Conservation (phyloP, 1,139 yeast genomes). For the Eremothecium sinecaudum region DNA sequence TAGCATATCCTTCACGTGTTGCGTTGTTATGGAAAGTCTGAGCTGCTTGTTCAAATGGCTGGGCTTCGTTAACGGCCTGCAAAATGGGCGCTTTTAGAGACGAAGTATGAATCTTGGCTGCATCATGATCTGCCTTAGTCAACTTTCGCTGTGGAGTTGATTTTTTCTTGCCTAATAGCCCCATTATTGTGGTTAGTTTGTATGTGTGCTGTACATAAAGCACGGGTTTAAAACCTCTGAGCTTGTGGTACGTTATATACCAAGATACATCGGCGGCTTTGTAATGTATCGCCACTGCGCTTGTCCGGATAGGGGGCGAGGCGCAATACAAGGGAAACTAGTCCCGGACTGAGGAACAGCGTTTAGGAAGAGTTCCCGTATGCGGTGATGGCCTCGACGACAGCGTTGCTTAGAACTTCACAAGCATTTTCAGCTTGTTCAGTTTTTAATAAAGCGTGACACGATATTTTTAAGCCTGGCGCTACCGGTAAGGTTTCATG, state of each 20-base stretch:
- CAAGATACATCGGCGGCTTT: too few relatives aligned
- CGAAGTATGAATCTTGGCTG: slow-evolving; percentile 50
- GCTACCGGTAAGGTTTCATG: slow-evolving; percentile 71
- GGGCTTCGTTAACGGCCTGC: slow-evolving; percentile 86
- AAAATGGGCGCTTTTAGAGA: slow-evolving; percentile 80
- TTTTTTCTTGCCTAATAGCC: slow-evolving; percentile 8
- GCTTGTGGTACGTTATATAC: too few relatives aligned
- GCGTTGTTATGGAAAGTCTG: slow-evolving; percentile 26
- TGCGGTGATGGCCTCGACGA: too few relatives aligned
- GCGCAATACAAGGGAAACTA: too few relatives aligned
- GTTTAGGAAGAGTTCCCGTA: too few relatives aligned
- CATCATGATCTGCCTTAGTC: slow-evolving; percentile 39
- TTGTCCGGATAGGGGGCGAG: too few relatives aligned
- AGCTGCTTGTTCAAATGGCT: slow-evolving; percentile 80
- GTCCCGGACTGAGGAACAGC: too few relatives aligned
- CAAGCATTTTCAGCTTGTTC: too few relatives aligned
- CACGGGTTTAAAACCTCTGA: too few relatives aligned
- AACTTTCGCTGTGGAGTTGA: slow-evolving; percentile 27
- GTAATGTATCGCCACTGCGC: too few relatives aligned
- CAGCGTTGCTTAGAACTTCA: too few relatives aligned
- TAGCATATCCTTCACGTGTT: slow-evolving; percentile 27
- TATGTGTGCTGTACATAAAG: too few relatives aligned
- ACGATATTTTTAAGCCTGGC: slow-evolving; percentile 59
- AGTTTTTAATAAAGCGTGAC: slow-evolving; percentile 38
- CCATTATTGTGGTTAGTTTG: slow-evolving; percentile 12